Conservation (phyloP, 257 asterid genomes). For the Solanum corneliomulleri region DNA sequence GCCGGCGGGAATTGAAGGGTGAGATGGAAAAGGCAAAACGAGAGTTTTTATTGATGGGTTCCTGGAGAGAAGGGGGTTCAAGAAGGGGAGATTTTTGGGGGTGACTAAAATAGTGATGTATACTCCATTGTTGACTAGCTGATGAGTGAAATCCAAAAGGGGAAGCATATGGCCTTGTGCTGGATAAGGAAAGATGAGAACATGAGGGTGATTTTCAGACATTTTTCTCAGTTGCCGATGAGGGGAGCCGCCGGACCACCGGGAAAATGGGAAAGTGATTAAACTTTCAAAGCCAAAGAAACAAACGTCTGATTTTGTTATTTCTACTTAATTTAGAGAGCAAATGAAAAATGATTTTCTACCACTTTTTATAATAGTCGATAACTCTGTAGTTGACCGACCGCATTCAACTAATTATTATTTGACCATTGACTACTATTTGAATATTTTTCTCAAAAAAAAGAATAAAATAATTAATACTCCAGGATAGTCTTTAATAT, state of each 20-base stretch:
- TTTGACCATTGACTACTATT: not conserved
- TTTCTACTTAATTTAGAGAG: too few relatives aligned
- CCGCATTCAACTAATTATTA: not conserved
- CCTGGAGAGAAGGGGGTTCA: constrained; percentile 37
- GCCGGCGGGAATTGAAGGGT: constrained; percentile 49
- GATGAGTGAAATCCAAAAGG: constrained; percentile 51
- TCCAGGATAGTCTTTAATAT: not conserved
- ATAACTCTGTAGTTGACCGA: not conserved
- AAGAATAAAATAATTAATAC: too few relatives aligned
- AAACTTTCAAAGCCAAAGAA: not conserved
- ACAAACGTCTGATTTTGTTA: not conserved
- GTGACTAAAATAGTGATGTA: constrained; percentile 61
- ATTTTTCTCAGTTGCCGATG: not conserved
- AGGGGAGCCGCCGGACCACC: not conserved
- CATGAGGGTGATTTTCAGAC: constrained; percentile 16
- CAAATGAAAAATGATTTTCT: not conserved
- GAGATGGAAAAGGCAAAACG: constrained; percentile 52
- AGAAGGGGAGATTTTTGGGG: constrained; percentile 46
- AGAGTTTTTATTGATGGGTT: constrained; percentile 50
- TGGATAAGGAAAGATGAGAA: constrained; percentile 71
- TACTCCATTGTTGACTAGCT: constrained; percentile 40
- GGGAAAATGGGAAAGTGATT: not conserved
- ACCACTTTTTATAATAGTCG: not conserved
- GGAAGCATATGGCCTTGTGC: constrained; percentile 92
- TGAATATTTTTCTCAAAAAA: not conserved